These are phyloP conservation scores for Penicillium nordicum DNA, from an alignment of 2,329 filamentous ascomycete species.

Conservation along the genomic window DNA sequence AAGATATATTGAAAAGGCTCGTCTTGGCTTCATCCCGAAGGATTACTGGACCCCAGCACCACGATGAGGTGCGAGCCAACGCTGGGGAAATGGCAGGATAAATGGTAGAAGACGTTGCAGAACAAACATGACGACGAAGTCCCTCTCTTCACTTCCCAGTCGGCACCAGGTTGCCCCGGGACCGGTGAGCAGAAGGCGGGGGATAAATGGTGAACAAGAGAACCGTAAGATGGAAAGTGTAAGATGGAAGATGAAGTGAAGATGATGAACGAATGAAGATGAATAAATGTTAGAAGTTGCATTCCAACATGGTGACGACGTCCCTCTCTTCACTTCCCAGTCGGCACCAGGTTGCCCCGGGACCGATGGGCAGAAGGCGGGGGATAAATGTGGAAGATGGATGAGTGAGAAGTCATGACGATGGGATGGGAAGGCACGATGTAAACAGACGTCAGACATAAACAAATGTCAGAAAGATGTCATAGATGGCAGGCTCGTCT, in stretches of 20 bases:
- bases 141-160: background rate
- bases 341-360: background rate
- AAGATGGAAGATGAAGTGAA: background rate
- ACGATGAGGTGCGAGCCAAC: conserved; percentile 14
- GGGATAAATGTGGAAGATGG: background rate
- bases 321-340: background rate
- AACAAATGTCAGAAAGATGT: too few relatives aligned
- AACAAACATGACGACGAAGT: background rate
- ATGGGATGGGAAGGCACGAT: too few relatives aligned
- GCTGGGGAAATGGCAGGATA: background rate
- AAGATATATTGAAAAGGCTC: background rate
- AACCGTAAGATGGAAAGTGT: background rate
- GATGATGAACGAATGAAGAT: background rate
- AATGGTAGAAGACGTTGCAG: background rate
- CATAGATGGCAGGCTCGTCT: conserved; percentile 7
- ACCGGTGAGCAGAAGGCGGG: background rate
- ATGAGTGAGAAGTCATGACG: too few relatives aligned
- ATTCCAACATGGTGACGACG: background rate
- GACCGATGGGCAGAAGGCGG: background rate
- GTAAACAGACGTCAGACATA: too few relatives aligned
- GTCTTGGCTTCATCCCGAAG: conserved; percentile 11
- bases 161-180: background rate
- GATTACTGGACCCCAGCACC: conserved; percentile 14
- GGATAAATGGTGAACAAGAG: background rate
- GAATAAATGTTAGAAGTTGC: background rate